A percentile compares a stretch with the other conserved stretches of the same genome.
Conservation (phyloP, 2,329 filamentous ascomycete genomes). For the Magnaporthales sp. region DNA sequence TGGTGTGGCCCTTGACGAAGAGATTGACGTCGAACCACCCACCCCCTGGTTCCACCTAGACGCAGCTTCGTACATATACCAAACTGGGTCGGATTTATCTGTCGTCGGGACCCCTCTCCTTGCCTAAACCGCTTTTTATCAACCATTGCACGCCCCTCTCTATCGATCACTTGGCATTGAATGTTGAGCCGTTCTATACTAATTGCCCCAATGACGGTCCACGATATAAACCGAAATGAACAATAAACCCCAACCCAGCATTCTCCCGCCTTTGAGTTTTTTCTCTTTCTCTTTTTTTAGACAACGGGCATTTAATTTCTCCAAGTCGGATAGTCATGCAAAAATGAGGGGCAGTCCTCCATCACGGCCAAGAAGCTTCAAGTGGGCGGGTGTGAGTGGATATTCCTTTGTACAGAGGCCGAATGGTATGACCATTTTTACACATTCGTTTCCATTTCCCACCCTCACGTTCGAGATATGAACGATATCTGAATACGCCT, state of each 20-base stretch:
- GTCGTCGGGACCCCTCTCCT: not conserved
- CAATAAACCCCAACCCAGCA: not conserved
- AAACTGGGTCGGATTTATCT: not conserved
- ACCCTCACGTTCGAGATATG: not conserved
- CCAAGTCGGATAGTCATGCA: not conserved
- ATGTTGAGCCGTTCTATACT: not conserved
- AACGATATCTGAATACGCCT: not conserved
- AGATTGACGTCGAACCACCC: not conserved
- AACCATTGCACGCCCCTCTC: not conserved
- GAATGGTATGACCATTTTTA: not conserved
- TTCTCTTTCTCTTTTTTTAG: not conserved
- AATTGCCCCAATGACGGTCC: not conserved
- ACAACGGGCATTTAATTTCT: not conserved
- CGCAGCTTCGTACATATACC: not conserved
- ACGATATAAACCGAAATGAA: not conserved
- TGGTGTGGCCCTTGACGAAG: not conserved
- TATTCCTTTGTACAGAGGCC: not conserved
- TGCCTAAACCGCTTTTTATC: not conserved
- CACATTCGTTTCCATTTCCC: not conserved
- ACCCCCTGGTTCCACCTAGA: not conserved
- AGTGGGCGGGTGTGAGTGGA: conserved; percentile 1
- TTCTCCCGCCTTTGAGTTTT: not conserved
- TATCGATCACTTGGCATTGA: not conserved
- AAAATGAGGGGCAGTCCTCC: not conserved
- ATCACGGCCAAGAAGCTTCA: not conserved